Evolutionary conservation across 2,329 filamentous ascomycete species (phyloP).

Genomic region (Neofusicoccum cordaticola): DNA sequence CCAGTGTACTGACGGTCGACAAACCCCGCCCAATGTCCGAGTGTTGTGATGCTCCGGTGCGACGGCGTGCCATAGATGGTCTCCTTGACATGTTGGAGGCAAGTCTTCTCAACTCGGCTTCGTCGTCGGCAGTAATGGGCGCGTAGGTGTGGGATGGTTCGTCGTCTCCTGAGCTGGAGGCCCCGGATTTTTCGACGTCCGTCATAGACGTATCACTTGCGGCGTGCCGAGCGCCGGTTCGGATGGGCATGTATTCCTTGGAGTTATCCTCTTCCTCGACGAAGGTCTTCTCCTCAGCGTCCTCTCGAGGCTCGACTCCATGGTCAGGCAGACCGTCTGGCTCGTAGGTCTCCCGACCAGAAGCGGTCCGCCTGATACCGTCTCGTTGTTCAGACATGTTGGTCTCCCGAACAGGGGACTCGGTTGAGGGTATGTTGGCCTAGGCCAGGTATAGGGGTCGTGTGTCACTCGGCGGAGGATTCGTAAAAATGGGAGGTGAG

Average conservation of each 20-base stretch:
- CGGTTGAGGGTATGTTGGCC: neutral
- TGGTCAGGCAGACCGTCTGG: conserved; percentile 25
- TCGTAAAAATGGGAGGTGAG: too few relatives aligned
- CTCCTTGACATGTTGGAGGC: neutral
- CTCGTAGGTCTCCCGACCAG: conserved; percentile 30
- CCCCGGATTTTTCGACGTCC: conserved; percentile 1
- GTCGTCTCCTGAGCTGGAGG: neutral
- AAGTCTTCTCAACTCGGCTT: conserved; percentile 11
- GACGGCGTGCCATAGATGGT: neutral
- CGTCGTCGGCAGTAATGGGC: conserved; percentile 10
- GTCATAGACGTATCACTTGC: neutral
- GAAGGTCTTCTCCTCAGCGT: neutral
- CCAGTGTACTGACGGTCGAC: conserved; percentile 22
- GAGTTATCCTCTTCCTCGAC: neutral
- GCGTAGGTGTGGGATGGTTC: neutral
- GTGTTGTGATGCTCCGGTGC: neutral
- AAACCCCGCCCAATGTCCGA: neutral
- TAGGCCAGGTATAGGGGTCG: neutral
- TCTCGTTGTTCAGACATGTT: neutral
- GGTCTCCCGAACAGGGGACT: neutral
- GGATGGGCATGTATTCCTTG: neutral
- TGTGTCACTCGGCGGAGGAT: too few relatives aligned
- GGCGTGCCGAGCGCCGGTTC: neutral
- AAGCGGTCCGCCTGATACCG: conserved; percentile 27
- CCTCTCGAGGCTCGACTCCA: neutral